phyloP scores from a whole-genome alignment of 2,329 filamentous ascomycete genomes.

The Byssothecium circinans region DNA sequence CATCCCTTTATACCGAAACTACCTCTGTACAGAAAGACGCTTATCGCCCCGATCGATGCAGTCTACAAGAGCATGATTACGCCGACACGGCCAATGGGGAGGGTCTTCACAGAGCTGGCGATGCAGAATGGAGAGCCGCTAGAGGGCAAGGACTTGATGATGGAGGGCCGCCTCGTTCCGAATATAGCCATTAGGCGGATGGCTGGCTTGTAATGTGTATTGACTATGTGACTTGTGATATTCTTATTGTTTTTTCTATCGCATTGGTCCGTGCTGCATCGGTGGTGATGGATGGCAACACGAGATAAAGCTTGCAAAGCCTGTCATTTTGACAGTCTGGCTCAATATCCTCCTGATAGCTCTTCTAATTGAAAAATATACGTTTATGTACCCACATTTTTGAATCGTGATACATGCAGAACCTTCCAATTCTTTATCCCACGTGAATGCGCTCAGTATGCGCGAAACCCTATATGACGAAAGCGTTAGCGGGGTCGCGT shows the following conservation, averaged over 20 bases:
- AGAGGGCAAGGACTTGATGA: slow-evolving; percentile 41
- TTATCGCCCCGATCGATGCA: slow-evolving; percentile 22
- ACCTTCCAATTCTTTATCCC: too few species aligned
- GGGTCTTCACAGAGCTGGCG: slow-evolving; percentile 53
- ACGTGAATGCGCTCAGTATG: slow-evolving; percentile 7
- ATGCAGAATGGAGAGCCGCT: slow-evolving; percentile 50
- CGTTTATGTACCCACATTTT: too few species aligned
- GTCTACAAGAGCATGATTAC: slow-evolving; percentile 42
- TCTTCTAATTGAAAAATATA: too few species aligned
- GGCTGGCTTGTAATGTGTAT: slow-evolving; percentile 19
- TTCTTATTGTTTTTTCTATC: not conserved
- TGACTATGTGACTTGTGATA: not conserved
- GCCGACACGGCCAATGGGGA: slow-evolving; percentile 53
- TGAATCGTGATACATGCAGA: too few species aligned
- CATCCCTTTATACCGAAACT: slow-evolving; percentile 37
- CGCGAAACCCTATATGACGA: slow-evolving; percentile 6
- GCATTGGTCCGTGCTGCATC: not conserved
- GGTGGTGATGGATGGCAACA: too few species aligned
- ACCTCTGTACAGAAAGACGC: slow-evolving; percentile 23
- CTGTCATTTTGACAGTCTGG: too few species aligned
- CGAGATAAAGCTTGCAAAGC: too few species aligned
- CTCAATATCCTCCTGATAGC: too few species aligned
- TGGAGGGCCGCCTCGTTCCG: slow-evolving; percentile 42
- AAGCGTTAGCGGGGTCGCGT: slow-evolving; percentile 10
- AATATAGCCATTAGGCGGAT: slow-evolving; percentile 48